These are phyloP conservation scores for Vicia sativa DNA, from an alignment of 306 rosid genomes.

Conservation along the genomic window DNA sequence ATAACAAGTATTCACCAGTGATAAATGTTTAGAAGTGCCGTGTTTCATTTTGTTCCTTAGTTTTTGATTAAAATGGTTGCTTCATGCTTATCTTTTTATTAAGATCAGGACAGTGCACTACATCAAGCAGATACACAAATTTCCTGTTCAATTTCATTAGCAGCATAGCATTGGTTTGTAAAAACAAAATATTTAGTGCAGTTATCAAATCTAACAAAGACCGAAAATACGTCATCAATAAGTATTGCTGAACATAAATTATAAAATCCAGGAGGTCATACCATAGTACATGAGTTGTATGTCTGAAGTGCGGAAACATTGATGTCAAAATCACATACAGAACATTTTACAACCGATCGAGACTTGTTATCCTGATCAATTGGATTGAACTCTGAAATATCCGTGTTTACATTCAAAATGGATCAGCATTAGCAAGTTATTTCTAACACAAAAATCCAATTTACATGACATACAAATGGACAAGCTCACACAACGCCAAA, in stretches of 20 bases:
- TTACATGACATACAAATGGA: slow-evolving; percentile 28
- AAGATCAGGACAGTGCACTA: slow-evolving; percentile 31
- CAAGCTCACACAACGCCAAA: slow-evolving; percentile 8
- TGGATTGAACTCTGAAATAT: slow-evolving; percentile 35
- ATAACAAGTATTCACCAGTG: slow-evolving; percentile 20
- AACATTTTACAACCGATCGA: slow-evolving; percentile 56
- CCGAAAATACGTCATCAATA: slow-evolving; percentile 6
- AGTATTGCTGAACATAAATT: neutral
- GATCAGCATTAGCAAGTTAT: slow-evolving; percentile 18
- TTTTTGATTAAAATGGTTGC: slow-evolving; percentile 11
- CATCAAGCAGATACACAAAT: slow-evolving; percentile 11
- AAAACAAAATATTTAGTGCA: slow-evolving; percentile 6
- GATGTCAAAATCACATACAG: slow-evolving; percentile 69
- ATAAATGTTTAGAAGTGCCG: slow-evolving; percentile 5
- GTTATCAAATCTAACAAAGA: slow-evolving; percentile 20
- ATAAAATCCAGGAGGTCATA: slow-evolving; percentile 41
- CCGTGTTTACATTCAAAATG: slow-evolving; percentile 43
- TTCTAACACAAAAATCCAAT: slow-evolving; percentile 24
- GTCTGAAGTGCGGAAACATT: slow-evolving; percentile 48
- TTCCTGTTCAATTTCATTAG: slow-evolving; percentile 8
- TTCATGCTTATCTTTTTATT: neutral
- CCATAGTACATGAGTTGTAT: slow-evolving; percentile 63
- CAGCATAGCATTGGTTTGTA: neutral
- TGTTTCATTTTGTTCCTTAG: slow-evolving; percentile 2
- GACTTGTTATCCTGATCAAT: slow-evolving; percentile 68